Evolutionary conservation across 345 rosid species (phyloP).

Genomic region (Bruguiera sexangula): DNA sequence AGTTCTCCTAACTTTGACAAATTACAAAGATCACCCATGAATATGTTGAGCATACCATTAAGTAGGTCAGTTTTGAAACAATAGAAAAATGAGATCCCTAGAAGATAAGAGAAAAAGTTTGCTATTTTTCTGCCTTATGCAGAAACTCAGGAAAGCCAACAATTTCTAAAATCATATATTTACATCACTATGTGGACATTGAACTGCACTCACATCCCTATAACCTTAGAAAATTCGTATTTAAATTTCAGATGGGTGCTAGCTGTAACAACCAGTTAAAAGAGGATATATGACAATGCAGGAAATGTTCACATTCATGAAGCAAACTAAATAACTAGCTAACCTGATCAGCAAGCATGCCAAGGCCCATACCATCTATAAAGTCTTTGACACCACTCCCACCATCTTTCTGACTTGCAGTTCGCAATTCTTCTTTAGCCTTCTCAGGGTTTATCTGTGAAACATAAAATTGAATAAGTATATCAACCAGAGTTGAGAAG

Average conservation of each 20-base stretch:
- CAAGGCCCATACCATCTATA: slow-evolving; percentile 77
- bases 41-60: neutral
- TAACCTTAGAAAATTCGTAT: no score
- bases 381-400: slow-evolving; percentile 50
- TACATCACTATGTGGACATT: neutral
- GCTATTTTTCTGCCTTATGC: slow-evolving; percentile 3
- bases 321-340: neutral
- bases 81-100: neutral
- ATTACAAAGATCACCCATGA: slow-evolving; percentile 1
- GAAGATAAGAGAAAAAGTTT: neutral
- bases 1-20: slow-evolving; percentile 58
- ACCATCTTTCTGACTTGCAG: slow-evolving; percentile 35
- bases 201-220: neutral
- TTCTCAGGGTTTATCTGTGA: slow-evolving; percentile 61
- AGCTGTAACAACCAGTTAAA: neutral
- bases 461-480: slow-evolving; percentile 17
- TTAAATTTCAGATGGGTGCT: neutral
- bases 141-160: neutral
- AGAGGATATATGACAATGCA: neutral
- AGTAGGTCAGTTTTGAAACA: no score
- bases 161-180: neutral
- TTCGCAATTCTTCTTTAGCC: slow-evolving; percentile 53
- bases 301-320: neutral
- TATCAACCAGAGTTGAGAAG: slow-evolving; percentile 14
- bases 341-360: slow-evolving; percentile 75